A percentile compares a stretch with the other conserved stretches of the same genome.
These are phyloP conservation scores for Hirschioporus abietinus DNA, from an alignment of 768 basidiomycete species.

Conservation along the genomic window DNA sequence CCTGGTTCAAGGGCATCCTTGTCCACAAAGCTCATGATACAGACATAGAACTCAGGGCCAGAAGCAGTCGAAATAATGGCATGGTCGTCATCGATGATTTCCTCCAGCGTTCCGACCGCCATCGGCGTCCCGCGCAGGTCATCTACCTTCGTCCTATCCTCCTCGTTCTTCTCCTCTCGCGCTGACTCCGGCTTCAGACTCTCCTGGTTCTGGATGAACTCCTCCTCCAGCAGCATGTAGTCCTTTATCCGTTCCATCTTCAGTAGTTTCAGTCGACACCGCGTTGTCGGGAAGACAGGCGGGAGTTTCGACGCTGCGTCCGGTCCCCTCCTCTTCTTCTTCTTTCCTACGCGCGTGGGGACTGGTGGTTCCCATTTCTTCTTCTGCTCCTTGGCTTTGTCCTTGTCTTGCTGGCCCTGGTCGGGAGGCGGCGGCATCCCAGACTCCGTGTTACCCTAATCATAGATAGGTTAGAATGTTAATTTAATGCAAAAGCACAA, in stretches of 20 bases:
- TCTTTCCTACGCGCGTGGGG: conserved; percentile 95
- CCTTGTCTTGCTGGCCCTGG: conserved; percentile 41
- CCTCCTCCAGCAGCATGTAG: conserved; percentile 91
- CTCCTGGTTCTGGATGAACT: conserved; percentile 91
- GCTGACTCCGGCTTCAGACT: conserved; percentile 82
- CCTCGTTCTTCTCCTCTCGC: conserved; percentile 92
- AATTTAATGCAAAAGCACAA: not conserved
- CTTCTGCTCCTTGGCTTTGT: conserved; percentile 52
- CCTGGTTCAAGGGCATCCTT: conserved; percentile 96
- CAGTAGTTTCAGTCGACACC: conserved; percentile 90
- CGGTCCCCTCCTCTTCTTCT: conserved; percentile 89
- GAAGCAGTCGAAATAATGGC: conserved; percentile 96
- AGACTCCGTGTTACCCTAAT: conserved; percentile 73
- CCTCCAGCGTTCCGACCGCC: conserved; percentile 97
- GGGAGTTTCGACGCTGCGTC: conserved; percentile 88
- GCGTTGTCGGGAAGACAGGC: conserved; percentile 87
- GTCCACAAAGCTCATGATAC: conserved; percentile 97
- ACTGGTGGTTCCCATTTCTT: conserved; percentile 99
- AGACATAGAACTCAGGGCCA: conserved; percentile 95
- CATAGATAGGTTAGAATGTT: not conserved
- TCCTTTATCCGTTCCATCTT: conserved; percentile 99
- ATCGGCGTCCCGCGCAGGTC: conserved; percentile 93
- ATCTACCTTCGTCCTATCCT: conserved; percentile 90
- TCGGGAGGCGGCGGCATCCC: conserved; percentile 37
- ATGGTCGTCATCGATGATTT: conserved; percentile 97